Percentiles rank a stretch among this genome's conserved stretches.
These are phyloP conservation scores for Combretum micranthum DNA, from an alignment of 345 rosid species.

Conservation along the genomic window DNA sequence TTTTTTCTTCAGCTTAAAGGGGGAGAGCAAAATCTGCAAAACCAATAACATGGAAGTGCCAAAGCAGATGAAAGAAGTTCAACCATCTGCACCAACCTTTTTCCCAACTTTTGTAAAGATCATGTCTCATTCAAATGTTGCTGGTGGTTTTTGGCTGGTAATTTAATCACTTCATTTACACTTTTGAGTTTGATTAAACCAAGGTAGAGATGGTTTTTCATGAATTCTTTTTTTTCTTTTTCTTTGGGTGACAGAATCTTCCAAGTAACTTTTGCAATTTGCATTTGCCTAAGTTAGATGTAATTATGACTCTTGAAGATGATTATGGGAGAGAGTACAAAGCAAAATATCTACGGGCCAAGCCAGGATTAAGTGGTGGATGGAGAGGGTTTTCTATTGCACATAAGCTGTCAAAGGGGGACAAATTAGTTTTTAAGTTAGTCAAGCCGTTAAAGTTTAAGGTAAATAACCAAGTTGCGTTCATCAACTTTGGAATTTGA, in stretches of 20 bases:
- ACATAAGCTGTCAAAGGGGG: conserved; percentile 12
- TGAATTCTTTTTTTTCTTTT: no score
- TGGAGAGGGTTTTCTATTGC: conserved; percentile 21
- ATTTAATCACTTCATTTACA: background rate
- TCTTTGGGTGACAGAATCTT: conserved; percentile 8
- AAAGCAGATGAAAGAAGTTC: conserved; percentile 13
- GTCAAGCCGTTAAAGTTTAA: conserved; percentile 17
- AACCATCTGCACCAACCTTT: conserved; percentile 5
- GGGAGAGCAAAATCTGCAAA: no score
- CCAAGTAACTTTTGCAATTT: conserved; percentile 5
- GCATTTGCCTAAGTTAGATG: conserved; percentile 21
- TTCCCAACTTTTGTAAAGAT: conserved; percentile 13
- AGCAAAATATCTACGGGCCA: conserved; percentile 10
- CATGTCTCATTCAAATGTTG: conserved; percentile 18
- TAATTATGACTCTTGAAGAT: conserved; percentile 14
- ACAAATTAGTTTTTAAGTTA: conserved; percentile 21
- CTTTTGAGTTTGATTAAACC: no score
- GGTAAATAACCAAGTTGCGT: conserved; percentile 4
- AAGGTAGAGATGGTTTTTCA: no score
- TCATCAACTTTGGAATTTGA: background rate
- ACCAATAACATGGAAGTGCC: background rate
- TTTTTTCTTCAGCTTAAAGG: no score
- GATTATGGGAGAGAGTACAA: conserved; percentile 4
- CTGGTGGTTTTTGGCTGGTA: conserved; percentile 26
- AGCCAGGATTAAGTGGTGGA: conserved; percentile 16